Evolutionary conservation across 1,284 basidiomycete genomes (phyloP).

Genomic region (Calocybe gambosa): DNA sequence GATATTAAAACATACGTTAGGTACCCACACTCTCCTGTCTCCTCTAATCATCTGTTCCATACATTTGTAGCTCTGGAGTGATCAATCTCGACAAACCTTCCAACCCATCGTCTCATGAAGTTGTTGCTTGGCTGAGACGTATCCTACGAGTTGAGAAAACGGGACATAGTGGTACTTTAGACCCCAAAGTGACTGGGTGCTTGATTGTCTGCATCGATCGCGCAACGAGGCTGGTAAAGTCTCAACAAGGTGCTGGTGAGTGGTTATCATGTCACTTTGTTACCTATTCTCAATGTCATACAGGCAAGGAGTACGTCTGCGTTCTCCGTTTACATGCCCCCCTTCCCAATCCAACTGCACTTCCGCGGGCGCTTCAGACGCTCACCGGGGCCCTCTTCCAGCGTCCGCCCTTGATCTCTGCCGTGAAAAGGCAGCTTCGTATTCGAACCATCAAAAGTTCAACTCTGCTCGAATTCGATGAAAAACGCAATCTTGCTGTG

Average conservation of each 20-base stretch:
- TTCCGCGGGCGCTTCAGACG: constrained; percentile 93
- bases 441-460: constrained; percentile 98
- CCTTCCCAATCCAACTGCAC: constrained; percentile 76
- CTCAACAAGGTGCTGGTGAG: constrained; percentile 90
- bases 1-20: constrained; percentile 90
- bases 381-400: constrained; percentile 98
- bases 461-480: constrained; percentile 96
- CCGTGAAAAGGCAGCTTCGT: constrained; percentile 97
- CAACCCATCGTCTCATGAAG: constrained; percentile 99
- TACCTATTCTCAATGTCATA: constrained; percentile 13
- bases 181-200: constrained; percentile 99
- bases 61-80: constrained; percentile 74
- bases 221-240: constrained; percentile 99
- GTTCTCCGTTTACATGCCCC: constrained; percentile 89
- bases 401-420: constrained; percentile 97
- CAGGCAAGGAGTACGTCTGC: constrained; percentile 98
- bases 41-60: constrained; percentile 1
- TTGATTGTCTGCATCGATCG: constrained; percentile 99
- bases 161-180: constrained; percentile 95
- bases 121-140: constrained; percentile 96
- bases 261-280: constrained; percentile 12
- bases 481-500: constrained; percentile 93
- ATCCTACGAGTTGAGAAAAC: constrained; percentile 98
- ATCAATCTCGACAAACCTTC: constrained; percentile 99
- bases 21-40: constrained; percentile 34